Base-by-base conservation (phyloP, 306 rosid genomes). In the Gastrolobium villosum region DNA sequence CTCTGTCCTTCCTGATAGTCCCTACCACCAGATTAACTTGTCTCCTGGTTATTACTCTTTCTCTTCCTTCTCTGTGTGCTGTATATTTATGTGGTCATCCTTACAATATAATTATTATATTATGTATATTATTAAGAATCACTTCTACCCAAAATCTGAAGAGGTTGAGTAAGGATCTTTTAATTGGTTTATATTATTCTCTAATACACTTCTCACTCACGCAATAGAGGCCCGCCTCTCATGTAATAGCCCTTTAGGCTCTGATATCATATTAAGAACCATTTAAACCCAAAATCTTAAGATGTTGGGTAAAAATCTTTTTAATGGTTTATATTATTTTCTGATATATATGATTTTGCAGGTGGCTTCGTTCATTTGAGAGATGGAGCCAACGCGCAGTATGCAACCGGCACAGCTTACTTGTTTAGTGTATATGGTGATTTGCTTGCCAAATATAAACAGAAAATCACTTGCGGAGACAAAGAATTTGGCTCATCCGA, bases 351-450 rank as follows among this genome's bases (percentile, higher is more conserved):
- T 55, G 50, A 11, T 45, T 57, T 43, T 79, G 71, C 57, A 89
- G 92, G 92, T 63, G 97, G 99, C 3, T 53, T 87, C 61, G 5
- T 95, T 80, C 92, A 92, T 83, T 14, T 89, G 75, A 82, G 99
- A 87, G 94, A 89, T 72, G 99, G 99, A 9, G 99, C 99, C 48
- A 95, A 92, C 83, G 80, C 91, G 10, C 99, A 95, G 2, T 95
- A 95, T 63, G 97, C 86, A 6, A 88, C 99, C 0, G 83, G 90
- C 65, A 82, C 90, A 1, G 74, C 99, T 37, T 52, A 84, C 59
- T 57, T 95, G 64, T 86, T 95, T 14, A 34, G 61, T 15, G 77
- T 82, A 36, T 95, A 92, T 45, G 52, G 95, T 69, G 98, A 92
- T 57, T 9, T 89, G 28, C 97, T 95, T 10, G 86, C 82, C 36